phyloP scores from a whole-genome alignment of 2,329 filamentous ascomycete species.

The Apiospora phragmitis region DNA sequence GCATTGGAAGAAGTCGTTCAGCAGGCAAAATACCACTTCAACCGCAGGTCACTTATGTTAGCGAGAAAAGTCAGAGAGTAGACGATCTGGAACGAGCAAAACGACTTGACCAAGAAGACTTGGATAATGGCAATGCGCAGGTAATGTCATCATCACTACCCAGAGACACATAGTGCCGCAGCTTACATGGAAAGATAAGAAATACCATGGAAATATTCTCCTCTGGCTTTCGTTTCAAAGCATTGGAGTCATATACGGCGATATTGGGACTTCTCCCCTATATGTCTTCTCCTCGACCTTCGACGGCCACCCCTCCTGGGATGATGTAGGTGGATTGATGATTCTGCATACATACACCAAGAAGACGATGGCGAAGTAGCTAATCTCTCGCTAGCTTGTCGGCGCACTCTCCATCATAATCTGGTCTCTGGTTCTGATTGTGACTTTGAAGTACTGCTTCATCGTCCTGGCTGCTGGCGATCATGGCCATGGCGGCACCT shows the following conservation, averaged over 20 bases:
- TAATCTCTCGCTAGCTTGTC: conserved; percentile 38
- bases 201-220: conserved; percentile 11
- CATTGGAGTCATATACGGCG: conserved; percentile 65
- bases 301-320: conserved; percentile 48
- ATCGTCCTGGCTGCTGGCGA: conserved; percentile 65
- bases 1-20: background rate
- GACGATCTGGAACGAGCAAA: background rate
- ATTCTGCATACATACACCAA: too few relatives aligned
- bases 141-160: background rate
- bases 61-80: background rate
- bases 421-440: conserved; percentile 65
- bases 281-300: conserved; percentile 70
- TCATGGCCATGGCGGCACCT: conserved; percentile 67
- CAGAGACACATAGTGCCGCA: background rate
- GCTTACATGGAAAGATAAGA: background rate
- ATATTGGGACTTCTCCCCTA: conserved; percentile 61
- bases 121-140: background rate
- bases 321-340: conserved; percentile 37
- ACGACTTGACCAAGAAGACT: background rate
- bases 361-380: background rate
- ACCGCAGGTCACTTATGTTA: background rate
- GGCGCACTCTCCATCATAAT: conserved; percentile 66
- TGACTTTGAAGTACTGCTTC: conserved; percentile 65
- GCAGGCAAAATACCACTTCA: background rate
- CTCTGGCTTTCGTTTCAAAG: conserved; percentile 58